A percentile compares a stretch with the other conserved stretches of the same genome.
Evolutionary conservation across 768 basidiomycete genomes (phyloP).

Genomic region (Leccinum broughii): DNA sequence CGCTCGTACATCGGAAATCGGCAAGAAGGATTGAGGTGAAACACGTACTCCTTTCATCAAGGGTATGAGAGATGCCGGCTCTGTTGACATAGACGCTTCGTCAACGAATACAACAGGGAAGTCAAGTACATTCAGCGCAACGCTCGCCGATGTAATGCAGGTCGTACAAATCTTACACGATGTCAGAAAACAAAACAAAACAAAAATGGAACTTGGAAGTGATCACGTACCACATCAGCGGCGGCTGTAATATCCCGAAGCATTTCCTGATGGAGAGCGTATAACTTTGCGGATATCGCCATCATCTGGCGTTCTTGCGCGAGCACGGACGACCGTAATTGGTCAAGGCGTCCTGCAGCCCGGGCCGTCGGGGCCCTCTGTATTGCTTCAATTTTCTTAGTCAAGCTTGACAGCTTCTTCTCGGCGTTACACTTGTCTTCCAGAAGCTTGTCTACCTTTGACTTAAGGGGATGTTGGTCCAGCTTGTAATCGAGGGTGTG

Average conservation of each 20-base stretch:
- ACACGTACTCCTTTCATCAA: slow-evolving; percentile 88
- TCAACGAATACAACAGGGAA: slow-evolving; percentile 94
- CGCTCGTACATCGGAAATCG: slow-evolving; percentile 17
- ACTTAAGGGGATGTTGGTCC: slow-evolving; percentile 55
- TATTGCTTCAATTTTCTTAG: slow-evolving; percentile 22
- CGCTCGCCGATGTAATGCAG: slow-evolving; percentile 74
- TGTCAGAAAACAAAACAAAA: slow-evolving; percentile 8
- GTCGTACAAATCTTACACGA: slow-evolving; percentile 78
- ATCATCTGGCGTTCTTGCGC: slow-evolving; percentile 33
- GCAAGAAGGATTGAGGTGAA: slow-evolving; percentile 8
- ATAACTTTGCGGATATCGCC: slow-evolving; percentile 44
- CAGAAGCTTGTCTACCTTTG: slow-evolving; percentile 42
- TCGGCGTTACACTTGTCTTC: slow-evolving; percentile 38
- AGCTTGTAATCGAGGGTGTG: slow-evolving; percentile 68
- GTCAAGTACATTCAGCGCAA: slow-evolving; percentile 67
- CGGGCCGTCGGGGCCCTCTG: slow-evolving; percentile 19
- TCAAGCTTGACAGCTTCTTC: slow-evolving; percentile 28
- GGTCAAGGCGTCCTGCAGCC: slow-evolving; percentile 26
- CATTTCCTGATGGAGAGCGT: slow-evolving; percentile 61
- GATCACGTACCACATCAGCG: slow-evolving; percentile 70
- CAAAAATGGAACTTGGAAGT: slow-evolving; percentile 1
- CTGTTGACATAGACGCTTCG: slow-evolving; percentile 96
- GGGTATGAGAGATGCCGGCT: slow-evolving; percentile 88
- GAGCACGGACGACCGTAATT: slow-evolving; percentile 29
- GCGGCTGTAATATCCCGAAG: slow-evolving; percentile 58